phyloP scores from a whole-genome alignment of 139 green algal genomes.

The Chlamydomonas urium region DNA sequence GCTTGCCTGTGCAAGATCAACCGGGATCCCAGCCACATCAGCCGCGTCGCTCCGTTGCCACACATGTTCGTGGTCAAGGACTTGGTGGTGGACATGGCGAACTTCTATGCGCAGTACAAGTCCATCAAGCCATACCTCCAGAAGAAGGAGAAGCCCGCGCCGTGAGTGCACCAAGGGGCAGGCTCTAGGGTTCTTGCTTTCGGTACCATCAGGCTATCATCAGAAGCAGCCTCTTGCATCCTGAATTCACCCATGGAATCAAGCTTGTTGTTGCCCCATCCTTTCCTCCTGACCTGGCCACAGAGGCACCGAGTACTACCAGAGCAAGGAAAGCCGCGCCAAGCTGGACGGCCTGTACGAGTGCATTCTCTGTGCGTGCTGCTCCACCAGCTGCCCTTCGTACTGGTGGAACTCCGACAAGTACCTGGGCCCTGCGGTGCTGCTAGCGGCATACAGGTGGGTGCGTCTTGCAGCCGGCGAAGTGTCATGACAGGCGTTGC shows the following conservation, averaged over 20 bases:
- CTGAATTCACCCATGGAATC: too few relatives aligned
- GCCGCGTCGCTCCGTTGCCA: conserved; percentile 85
- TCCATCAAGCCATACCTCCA: conserved; percentile 96
- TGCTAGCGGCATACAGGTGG: conserved; percentile 90
- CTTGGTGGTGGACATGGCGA: conserved; percentile 98
- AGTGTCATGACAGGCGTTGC: too few relatives aligned
- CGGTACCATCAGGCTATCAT: too few relatives aligned
- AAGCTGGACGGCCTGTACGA: conserved; percentile 99
- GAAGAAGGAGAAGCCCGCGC: conserved; percentile 55
- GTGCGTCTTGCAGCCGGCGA: too few relatives aligned
- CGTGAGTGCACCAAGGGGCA: too few relatives aligned
- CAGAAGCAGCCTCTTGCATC: too few relatives aligned
- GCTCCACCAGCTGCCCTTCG: conserved; percentile 89
- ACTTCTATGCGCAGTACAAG: conserved; percentile 99
- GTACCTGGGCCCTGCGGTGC: conserved; percentile 94
- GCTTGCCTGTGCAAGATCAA: conserved; percentile 89
- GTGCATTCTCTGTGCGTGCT: conserved; percentile 99
- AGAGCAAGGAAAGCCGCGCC: conserved; percentile 83
- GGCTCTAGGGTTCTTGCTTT: too few relatives aligned
- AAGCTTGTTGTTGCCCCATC: too few relatives aligned
- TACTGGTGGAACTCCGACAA: conserved; percentile 99
- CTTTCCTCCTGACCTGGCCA: too few relatives aligned
- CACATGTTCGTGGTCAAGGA: conserved; percentile 99
- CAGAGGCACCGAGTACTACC: conserved; percentile 77
- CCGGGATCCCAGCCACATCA: conserved; percentile 15